A percentile compares a stretch with the other conserved stretches of the same genome.
Conservation (phyloP, 202 grass and related monocot genomes). For the Zoysia matrella region DNA sequence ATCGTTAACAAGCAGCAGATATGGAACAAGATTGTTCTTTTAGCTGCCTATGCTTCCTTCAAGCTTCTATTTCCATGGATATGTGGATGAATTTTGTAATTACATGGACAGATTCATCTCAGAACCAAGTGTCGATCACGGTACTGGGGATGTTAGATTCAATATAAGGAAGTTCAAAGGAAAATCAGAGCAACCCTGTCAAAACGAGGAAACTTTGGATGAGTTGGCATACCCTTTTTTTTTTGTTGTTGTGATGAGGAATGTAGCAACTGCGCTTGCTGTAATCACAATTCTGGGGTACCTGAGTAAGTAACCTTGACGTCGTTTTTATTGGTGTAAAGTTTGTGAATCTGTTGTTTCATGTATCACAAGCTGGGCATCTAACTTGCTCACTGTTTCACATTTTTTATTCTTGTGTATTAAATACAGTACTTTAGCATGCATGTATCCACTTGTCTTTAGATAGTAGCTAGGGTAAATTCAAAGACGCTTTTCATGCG, state of each 20-base stretch:
- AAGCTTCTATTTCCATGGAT: conserved; percentile 10
- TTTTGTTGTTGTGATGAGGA: conserved; percentile 1
- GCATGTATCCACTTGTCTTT: conserved; percentile 24
- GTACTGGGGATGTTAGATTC: not conserved
- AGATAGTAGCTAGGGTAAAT: conserved; percentile 53
- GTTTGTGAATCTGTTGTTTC: not conserved
- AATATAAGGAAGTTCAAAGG: not conserved
- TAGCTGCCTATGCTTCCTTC: not conserved
- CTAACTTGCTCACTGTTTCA: conserved; percentile 36
- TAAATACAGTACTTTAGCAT: conserved; percentile 47
- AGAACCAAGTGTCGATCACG: conserved; percentile 9
- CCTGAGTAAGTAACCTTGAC: conserved; percentile 60
- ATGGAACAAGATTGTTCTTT: conserved; percentile 13
- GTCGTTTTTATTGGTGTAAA: conserved; percentile 47
- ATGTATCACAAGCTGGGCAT: conserved; percentile 56
- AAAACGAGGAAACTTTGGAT: conserved; percentile 31
- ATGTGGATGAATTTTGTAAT: conserved; percentile 18
- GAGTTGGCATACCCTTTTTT: not conserved
- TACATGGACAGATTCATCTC: conserved; percentile 22
- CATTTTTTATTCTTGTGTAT: conserved; percentile 52
- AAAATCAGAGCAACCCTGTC: conserved; percentile 11
- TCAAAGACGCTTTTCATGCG: conserved; percentile 8
- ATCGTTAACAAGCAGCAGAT: conserved; percentile 24
- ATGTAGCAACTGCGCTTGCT: not conserved
- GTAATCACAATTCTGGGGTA: conserved; percentile 10